Evolutionary conservation across 495 filamentous ascomycete species (phyloP), one percentile per base, ranked within the genome.

Genomic region (Bathelium albidoporum): DNA sequence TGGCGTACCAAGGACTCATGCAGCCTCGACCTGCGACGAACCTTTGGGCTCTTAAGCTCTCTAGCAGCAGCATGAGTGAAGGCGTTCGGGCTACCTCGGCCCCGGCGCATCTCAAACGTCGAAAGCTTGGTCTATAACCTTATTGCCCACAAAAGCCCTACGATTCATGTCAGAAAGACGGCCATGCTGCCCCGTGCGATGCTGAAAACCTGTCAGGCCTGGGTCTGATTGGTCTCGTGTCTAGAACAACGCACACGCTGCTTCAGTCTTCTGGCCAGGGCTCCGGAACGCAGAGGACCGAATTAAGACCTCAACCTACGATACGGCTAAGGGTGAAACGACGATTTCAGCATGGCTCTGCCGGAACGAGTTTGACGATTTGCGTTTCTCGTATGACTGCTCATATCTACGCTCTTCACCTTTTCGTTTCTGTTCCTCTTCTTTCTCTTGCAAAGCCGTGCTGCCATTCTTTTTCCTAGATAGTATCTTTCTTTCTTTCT

Each of bases 21-120:
- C n/a, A n/a, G n/a, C n/a, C n/a, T 81, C 1, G 64, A 14, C 34
- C 34, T 14, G 5, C 5, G 14, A 39, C 14, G 34, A 39, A 39
- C 34, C 14, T 39, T 39, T 39, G 34, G 14, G 5, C 34, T 39
- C 34, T 39, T 14, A 39, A 5, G 14, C 14, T 39, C 34, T 39
- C 14, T 14, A 5, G 34, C 5, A 39, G 34, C 34, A 39, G 34
- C 14, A 39, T 5, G 14, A 14, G 34, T 39, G 34, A 39, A 39
- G 12, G 0, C 49, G 49, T 20, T 28, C 12, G 24, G 49, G 20
- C 24, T 9, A 55, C 12, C 9, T 55, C 24, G 12, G 49, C 20
- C 16, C 5, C 24, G 24, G 12, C 24, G 49, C 11, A 55, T 9
- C 24, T 55, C 4, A 55, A 55, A 28, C 43, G 5, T 55, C 49